These are phyloP conservation scores for Asclepias syriaca DNA, from an alignment of 257 asterid genomes.

Conservation along the genomic window DNA sequence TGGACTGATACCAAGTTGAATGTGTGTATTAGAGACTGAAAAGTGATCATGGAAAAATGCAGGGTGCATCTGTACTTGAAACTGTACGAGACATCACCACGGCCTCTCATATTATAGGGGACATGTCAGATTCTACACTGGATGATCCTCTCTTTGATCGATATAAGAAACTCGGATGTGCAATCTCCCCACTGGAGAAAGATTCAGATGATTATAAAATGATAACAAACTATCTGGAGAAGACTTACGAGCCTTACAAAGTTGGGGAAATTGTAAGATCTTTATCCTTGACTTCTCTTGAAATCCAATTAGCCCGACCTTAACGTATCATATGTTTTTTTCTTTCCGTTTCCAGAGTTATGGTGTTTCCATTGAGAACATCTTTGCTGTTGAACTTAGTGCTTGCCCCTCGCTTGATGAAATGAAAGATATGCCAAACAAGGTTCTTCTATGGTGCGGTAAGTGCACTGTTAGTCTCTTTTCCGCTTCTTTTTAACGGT, in stretches of 20 bases:
- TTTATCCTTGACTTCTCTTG: too few relatives aligned
- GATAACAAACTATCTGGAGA: conserved; percentile 66
- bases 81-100: conserved; percentile 62
- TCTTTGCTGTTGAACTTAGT: conserved; percentile 58
- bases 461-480: conserved; percentile 2
- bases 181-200: conserved; percentile 42
- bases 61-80: conserved; percentile 76
- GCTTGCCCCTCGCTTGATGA: conserved; percentile 74
- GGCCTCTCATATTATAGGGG: conserved; percentile 81
- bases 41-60: conserved; percentile 4
- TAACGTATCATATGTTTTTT: not conserved
- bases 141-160: conserved; percentile 77
- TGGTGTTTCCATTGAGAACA: conserved; percentile 51
- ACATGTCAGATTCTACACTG: conserved; percentile 59
- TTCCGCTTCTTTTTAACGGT: not conserved
- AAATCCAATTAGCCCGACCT: too few relatives aligned
- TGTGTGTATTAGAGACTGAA: too few relatives aligned
- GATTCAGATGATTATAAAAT: conserved; percentile 68
- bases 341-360: conserved; percentile 48
- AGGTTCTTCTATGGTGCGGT: conserved; percentile 92
- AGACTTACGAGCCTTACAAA: conserved; percentile 68
- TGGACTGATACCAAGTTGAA: not conserved
- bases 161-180: conserved; percentile 67
- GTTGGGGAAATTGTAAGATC: conserved; percentile 69
- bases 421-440: conserved; percentile 60